These are phyloP conservation scores for Sporothrix protearum DNA, from an alignment of 2,329 filamentous ascomycete genomes.

Conservation along the genomic window DNA sequence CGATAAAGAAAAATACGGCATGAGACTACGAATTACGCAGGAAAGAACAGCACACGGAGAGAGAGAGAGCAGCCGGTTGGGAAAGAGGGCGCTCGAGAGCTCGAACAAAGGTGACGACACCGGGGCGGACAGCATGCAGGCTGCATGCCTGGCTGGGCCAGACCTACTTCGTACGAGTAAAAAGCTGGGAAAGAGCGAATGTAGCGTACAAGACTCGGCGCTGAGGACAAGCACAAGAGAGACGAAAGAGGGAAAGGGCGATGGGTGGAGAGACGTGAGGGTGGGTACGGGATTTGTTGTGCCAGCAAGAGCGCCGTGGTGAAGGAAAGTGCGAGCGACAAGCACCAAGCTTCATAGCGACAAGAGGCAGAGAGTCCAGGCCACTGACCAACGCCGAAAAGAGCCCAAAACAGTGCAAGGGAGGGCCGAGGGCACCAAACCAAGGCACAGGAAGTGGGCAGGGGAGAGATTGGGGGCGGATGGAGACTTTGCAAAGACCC, in stretches of 20 bases:
- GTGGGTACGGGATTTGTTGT: background rate
- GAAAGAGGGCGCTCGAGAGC: background rate
- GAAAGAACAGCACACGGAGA: background rate
- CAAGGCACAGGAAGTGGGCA: conserved; percentile 13
- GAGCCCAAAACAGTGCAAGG: background rate
- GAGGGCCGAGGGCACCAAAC: background rate
- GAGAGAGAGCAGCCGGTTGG: background rate
- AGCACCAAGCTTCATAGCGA: background rate
- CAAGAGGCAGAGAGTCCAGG: conserved; percentile 6
- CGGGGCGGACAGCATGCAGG: background rate
- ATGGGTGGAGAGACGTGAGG: background rate
- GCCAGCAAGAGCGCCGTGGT: background rate
- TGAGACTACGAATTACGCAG: conserved; percentile 3
- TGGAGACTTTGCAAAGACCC: conserved; percentile 5
- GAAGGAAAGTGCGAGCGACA: conserved; percentile 1
- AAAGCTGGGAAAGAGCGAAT: background rate
- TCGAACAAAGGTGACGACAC: conserved; percentile 8
- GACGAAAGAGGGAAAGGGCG: background rate
- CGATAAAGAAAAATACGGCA: conserved; percentile 14
- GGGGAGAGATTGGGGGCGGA: conserved; percentile 1
- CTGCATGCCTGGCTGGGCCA: background rate
- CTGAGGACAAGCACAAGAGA: background rate
- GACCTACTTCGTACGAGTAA: too few species aligned
- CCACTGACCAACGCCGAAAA: background rate
- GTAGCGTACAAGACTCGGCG: background rate